These are phyloP conservation scores for Arctium minus DNA, from an alignment of 129 eudicot genomes.

Conservation along the genomic window DNA sequence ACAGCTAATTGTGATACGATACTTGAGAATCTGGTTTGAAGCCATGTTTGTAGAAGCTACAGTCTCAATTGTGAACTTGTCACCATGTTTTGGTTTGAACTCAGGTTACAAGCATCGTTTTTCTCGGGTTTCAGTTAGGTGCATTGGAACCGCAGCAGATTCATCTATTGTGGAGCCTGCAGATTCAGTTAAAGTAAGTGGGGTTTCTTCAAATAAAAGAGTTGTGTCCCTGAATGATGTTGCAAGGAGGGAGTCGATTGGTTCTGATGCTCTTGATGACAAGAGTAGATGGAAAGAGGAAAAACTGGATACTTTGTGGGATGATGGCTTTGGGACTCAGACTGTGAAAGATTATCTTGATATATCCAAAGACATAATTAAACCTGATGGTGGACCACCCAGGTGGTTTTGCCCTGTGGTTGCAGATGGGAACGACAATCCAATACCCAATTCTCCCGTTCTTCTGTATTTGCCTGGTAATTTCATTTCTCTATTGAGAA, in stretches of 20 bases:
- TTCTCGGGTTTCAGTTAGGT: slow-evolving; percentile 33
- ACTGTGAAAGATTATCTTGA: slow-evolving; percentile 90
- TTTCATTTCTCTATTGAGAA: not conserved
- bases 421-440: slow-evolving; percentile 47
- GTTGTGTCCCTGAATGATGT: slow-evolving; percentile 28
- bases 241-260: slow-evolving; percentile 32
- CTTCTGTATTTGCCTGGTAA: slow-evolving; percentile 93
- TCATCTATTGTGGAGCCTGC: slow-evolving; percentile 27
- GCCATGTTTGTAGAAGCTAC: slow-evolving; percentile 28
- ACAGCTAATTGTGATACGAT: not conserved
- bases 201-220: slow-evolving; percentile 29
- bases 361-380: slow-evolving; percentile 51
- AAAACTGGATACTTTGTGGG: slow-evolving; percentile 76
- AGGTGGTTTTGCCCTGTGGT: slow-evolving; percentile 88
- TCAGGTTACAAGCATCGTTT: slow-evolving; percentile 28
- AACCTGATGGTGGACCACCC: slow-evolving; percentile 86
- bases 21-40: not conserved
- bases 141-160: slow-evolving; percentile 44
- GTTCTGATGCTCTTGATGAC: slow-evolving; percentile 19
- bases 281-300: slow-evolving; percentile 22
- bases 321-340: slow-evolving; percentile 82
- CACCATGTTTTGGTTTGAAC: slow-evolving; percentile 38
- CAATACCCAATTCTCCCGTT: slow-evolving; percentile 60
- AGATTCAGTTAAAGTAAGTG: slow-evolving; percentile 47
- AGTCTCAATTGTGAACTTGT: slow-evolving; percentile 24